Percentiles rank a stretch among this genome's conserved stretches.
Evolutionary conservation across 768 basidiomycete genomes (phyloP).

Genomic region (Tricholoma sp.): DNA sequence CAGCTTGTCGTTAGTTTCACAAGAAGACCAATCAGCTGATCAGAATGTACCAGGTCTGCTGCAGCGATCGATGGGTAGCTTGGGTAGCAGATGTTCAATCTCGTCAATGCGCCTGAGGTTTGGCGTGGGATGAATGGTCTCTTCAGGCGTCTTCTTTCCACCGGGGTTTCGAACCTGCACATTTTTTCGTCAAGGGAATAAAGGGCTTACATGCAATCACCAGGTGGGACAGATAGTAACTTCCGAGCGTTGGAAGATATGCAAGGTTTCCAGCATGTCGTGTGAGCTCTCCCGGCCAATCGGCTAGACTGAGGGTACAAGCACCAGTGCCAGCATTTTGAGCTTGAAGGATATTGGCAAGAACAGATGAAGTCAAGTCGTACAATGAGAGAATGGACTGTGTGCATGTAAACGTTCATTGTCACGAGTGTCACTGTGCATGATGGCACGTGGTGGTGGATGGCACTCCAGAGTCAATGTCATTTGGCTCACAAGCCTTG

Average conservation of each 20-base stretch:
- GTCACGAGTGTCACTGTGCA: no score
- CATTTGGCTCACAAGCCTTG: no score
- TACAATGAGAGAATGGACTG: no score
- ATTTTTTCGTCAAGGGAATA: background rate
- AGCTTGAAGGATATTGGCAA: no score
- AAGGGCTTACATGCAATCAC: background rate
- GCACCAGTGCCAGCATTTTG: no score
- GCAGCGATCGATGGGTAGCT: background rate
- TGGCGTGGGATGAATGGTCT: background rate
- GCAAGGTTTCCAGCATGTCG: background rate
- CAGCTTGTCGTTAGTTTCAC: background rate
- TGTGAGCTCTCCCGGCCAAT: no score
- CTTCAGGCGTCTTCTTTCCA: background rate
- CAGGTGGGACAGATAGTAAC: background rate
- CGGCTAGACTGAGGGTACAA: no score
- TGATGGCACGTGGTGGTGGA: no score
- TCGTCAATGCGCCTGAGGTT: background rate
- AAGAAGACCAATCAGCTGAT: background rate
- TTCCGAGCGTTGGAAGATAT: background rate
- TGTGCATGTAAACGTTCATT: no score
- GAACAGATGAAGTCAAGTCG: no score
- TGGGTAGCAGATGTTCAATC: background rate
- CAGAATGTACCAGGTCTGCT: background rate
- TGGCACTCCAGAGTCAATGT: no score
- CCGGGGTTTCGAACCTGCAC: background rate